These are phyloP conservation scores for Blastomyces gilchristii DNA, from an alignment of 2,329 filamentous ascomycete species.

Conservation along the genomic window DNA sequence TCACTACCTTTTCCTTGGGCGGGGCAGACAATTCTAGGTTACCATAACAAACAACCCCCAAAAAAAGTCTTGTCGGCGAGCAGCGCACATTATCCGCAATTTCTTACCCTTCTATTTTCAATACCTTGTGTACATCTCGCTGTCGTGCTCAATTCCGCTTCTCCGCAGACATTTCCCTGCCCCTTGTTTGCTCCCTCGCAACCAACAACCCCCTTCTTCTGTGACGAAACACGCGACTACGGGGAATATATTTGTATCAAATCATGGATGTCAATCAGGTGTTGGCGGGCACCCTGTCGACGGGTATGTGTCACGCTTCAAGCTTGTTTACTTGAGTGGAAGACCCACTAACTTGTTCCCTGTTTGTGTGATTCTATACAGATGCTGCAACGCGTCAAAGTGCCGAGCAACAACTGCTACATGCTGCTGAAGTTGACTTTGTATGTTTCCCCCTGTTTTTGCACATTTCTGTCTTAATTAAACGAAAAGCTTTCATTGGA, in stretches of 20 bases:
- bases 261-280: slow-evolving; percentile 89
- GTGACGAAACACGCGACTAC: slow-evolving; percentile 2
- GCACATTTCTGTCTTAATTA: slow-evolving; percentile 20
- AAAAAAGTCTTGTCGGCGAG: slow-evolving; percentile 7
- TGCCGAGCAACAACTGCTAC: slow-evolving; percentile 86
- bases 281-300: slow-evolving; percentile 90
- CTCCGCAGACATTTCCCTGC: background rate
- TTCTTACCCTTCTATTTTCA: background rate
- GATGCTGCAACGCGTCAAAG: slow-evolving; percentile 82
- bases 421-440: slow-evolving; percentile 91
- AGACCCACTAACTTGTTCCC: background rate
- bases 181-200: background rate
- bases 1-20: slow-evolving; percentile 13
- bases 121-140: background rate
- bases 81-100: background rate
- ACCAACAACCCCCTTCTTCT: background rate
- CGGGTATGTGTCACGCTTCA: slow-evolving; percentile 53
- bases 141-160: background rate
- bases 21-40: slow-evolving; percentile 17
- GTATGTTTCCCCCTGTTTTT: slow-evolving; percentile 48
- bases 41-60: slow-evolving; percentile 15
- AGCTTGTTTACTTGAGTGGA: slow-evolving; percentile 6
- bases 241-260: background rate
- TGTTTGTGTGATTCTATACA: slow-evolving; percentile 32
- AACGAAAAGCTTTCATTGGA: slow-evolving; percentile 8